phyloP scores from a whole-genome alignment of 2,329 filamentous ascomycete species.

The Sporothrix inflata region DNA sequence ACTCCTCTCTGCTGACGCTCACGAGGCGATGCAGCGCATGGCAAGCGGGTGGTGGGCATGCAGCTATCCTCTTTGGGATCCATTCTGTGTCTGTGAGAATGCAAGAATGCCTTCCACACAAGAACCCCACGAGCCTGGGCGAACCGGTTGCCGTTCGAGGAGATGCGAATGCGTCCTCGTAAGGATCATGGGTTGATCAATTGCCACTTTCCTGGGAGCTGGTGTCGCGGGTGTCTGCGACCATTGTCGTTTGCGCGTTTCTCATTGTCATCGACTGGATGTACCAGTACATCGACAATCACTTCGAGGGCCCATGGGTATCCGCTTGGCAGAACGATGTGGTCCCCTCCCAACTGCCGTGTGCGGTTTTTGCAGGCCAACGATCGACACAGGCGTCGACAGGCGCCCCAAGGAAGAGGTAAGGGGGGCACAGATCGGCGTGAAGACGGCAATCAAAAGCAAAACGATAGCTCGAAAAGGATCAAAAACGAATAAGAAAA shows the following conservation, averaged over 20 bases:
- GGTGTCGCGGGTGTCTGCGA: neutral
- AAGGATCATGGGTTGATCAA: neutral
- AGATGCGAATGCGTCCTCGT: neutral
- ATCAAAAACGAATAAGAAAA: neutral
- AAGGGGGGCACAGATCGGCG: conserved; percentile 1
- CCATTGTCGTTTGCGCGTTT: neutral
- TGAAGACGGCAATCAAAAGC: neutral
- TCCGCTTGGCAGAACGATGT: neutral
- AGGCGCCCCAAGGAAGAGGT: neutral
- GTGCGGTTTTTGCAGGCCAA: neutral
- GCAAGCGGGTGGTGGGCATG: neutral
- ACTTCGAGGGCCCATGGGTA: neutral
- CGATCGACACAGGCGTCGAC: neutral
- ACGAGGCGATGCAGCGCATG: neutral
- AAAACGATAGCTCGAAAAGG: neutral
- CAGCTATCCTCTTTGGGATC: neutral
- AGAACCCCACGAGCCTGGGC: neutral
- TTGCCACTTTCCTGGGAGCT: neutral
- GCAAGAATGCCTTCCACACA: neutral
- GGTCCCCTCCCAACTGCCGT: conserved; percentile 13
- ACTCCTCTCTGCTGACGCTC: neutral
- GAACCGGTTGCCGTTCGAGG: neutral
- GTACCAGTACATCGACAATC: conserved; percentile 7
- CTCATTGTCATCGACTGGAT: neutral
- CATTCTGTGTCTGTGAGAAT: neutral